Base-by-base conservation (phyloP, 805 yeast species). In the Pichia scutulata region DNA sequence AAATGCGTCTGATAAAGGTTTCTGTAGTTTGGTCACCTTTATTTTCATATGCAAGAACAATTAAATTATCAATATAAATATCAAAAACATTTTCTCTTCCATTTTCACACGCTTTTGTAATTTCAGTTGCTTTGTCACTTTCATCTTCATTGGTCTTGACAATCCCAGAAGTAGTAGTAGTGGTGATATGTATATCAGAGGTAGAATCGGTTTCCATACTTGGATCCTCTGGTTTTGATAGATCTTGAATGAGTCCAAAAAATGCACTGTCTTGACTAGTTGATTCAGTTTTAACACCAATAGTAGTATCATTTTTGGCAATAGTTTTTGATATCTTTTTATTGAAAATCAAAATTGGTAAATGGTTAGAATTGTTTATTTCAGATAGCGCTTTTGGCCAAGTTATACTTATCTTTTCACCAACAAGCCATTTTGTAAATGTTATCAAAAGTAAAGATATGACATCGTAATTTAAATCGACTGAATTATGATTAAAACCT, bases 211-310 rank as follows among this genome's bases (percentile, higher is more conserved):
- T 39, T 14, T 39, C 33, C 33, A 28, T 28, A 28, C 14, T 28
- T 8, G n/a, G 14, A 43, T 49, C 56, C 16, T 48, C 50, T 7
- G 46, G 51, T 14, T 53, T 56, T 33, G 58, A 50, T 1, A 67
- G 65, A 16, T 64, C 68, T 41, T 61, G 57, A 12, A 64, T 59
- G 46, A 63, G 61, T 0, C 68, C 68, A 53, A 65, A 63, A 26
- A 65, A 60, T 23, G 58, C 61, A 4, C 60, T 51, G 36, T 65
- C 67, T 13, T 28, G n/a, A 28, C 5, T 28, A 28, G 12, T 28
- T 28, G 33, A 28, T 28, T 28, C 33, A 12, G n/a, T 12, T 28
- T 28, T 28, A 28, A 28, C 14, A 3, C n/a, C 33, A 12, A 13
- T 28, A 12, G 7, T 28, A 28, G 4, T 13, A 12, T 4, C 14